These are phyloP conservation scores for Lasiodiplodia citricola DNA, from an alignment of 2,329 filamentous ascomycete species.

Conservation along the genomic window DNA sequence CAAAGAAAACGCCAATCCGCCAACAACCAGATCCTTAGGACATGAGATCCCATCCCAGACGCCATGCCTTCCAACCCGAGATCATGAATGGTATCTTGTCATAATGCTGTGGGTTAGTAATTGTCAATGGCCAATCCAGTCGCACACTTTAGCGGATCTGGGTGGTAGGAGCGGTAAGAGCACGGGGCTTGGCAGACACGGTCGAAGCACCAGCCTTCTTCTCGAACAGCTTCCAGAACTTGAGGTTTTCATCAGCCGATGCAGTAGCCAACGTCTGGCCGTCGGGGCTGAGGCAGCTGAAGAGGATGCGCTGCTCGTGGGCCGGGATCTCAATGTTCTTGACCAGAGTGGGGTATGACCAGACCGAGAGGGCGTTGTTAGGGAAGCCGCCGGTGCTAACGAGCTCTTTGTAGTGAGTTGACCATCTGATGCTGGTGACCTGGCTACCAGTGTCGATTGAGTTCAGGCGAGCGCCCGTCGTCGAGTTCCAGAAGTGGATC, in stretches of 20 bases:
- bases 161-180: constrained; percentile 20
- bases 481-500: constrained; percentile 99
- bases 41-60: constrained; percentile 12
- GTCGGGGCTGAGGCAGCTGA: constrained; percentile 95
- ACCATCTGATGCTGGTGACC: constrained; percentile 96
- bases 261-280: constrained; percentile 98
- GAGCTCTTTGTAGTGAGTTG: constrained; percentile 95
- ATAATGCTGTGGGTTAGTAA: constrained; percentile 21
- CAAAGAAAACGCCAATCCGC: constrained; percentile 5
- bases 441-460: constrained; percentile 98
- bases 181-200: constrained; percentile 20
- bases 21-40: constrained; percentile 3
- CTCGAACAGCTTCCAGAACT: constrained; percentile 99
- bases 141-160: constrained; percentile 22
- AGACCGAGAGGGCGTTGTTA: constrained; percentile 99
- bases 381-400: constrained; percentile 97
- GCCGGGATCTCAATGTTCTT: constrained; percentile 98
- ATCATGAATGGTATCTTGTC: constrained; percentile 18
- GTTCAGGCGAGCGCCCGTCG: constrained; percentile 95
- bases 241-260: constrained; percentile 93
- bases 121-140: neutral
- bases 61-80: constrained; percentile 4
- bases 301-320: constrained; percentile 93
- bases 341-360: constrained; percentile 96
- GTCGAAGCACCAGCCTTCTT: constrained; percentile 76